phyloP scores from a whole-genome alignment of 352 stramenopile genomes.

The Peronospora destructor region DNA sequence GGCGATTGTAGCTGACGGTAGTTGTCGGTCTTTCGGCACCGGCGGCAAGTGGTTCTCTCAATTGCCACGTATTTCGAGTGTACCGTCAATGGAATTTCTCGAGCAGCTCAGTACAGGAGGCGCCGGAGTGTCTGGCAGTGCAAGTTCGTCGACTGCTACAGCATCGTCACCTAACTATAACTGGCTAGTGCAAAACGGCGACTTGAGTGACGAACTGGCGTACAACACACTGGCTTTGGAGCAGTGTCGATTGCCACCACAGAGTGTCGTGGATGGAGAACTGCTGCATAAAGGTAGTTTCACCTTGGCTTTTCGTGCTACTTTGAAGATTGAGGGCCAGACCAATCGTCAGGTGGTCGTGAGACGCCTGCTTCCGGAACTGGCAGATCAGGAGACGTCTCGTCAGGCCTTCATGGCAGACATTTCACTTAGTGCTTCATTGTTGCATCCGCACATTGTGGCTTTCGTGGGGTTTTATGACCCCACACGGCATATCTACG shows the following conservation, averaged over 20 bases:
- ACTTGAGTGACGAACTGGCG: conserved; percentile 17
- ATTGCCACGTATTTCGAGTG: conserved; percentile 28
- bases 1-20: conserved; percentile 25
- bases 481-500: conserved; percentile 14
- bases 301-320: conserved; percentile 24
- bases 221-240: conserved; percentile 18
- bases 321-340: conserved; percentile 24
- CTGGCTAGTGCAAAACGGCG: conserved; percentile 19
- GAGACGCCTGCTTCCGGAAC: conserved; percentile 15
- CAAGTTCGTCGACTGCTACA: conserved; percentile 16
- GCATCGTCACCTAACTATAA: conserved; percentile 4
- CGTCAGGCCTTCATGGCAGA: conserved; percentile 34
- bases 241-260: conserved; percentile 21
- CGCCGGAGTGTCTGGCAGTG: conserved; percentile 12
- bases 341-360: conserved; percentile 22
- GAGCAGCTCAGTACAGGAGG: conserved; percentile 13
- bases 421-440: conserved; percentile 22
- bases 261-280: conserved; percentile 21
- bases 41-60: conserved; percentile 22
- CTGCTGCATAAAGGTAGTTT: conserved; percentile 31
- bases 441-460: conserved; percentile 33
- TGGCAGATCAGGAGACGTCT: conserved; percentile 21
- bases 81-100: conserved; percentile 29
- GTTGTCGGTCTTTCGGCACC: conserved; percentile 9
- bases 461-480: conserved; percentile 37